Evolutionary conservation across 306 rosid species (phyloP).

Genomic region (Malus orientalis): DNA sequence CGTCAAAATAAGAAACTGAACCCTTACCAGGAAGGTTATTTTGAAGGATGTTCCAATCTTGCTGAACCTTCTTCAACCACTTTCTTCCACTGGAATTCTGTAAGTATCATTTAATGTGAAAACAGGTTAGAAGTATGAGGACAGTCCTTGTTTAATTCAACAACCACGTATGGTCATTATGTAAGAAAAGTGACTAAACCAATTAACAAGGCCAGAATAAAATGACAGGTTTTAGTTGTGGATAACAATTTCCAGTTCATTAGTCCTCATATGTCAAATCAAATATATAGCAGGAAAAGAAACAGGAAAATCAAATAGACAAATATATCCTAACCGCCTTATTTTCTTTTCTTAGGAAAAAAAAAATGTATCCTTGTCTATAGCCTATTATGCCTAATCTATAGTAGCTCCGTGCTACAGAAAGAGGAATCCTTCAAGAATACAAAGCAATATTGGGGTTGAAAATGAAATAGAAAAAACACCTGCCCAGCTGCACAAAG

Average conservation of each 20-base stretch:
- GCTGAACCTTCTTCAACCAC: constrained; percentile 95
- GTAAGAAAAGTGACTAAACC: not conserved
- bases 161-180: not conserved
- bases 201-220: not conserved
- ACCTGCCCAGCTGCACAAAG: constrained; percentile 85
- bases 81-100: constrained; percentile 66
- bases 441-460: not conserved
- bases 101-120: constrained; percentile 8
- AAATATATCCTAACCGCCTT: not conserved
- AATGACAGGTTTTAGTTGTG: not conserved
- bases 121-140: constrained; percentile 7
- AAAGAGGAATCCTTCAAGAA: not conserved
- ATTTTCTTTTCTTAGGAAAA: not conserved
- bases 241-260: not conserved
- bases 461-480: not conserved
- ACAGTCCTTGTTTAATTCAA: constrained; percentile 7
- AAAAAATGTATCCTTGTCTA: not conserved
- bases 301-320: not conserved
- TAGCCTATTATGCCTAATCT: not conserved
- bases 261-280: not conserved
- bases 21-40: constrained; percentile 85
- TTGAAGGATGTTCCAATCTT: constrained; percentile 97
- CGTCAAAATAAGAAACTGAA: not conserved
- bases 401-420: not conserved
- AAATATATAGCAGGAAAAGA: not conserved